Evolutionary conservation across 148 eudicot genomes (phyloP).

Genomic region (Agrostemma githago): DNA sequence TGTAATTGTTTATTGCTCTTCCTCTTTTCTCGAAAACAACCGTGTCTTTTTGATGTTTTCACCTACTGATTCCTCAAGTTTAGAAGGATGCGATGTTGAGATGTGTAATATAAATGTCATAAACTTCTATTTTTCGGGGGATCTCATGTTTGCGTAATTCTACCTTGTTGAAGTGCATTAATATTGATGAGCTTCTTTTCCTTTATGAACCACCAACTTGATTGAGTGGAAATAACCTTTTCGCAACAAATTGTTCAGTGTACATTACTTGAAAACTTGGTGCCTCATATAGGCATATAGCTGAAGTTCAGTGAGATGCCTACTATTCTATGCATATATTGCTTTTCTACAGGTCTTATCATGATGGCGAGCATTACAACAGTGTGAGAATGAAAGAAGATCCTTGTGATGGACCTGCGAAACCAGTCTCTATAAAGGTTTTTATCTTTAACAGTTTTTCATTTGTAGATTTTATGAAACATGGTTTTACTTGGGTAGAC

Average conservation of each 20-base stretch:
- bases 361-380: conserved; percentile 86
- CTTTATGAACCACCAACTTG: neutral
- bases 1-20: too few relatives aligned
- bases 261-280: neutral
- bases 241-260: neutral
- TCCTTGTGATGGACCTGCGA: conserved; percentile 72
- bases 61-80: neutral
- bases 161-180: neutral
- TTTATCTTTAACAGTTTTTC: neutral
- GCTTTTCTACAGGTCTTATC: conserved; percentile 60
- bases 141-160: neutral
- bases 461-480: neutral
- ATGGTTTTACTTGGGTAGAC: neutral
- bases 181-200: too few relatives aligned
- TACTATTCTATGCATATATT: neutral
- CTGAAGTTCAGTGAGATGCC: neutral
- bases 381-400: conserved; percentile 84
- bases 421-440: conserved; percentile 72
- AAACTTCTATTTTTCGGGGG: neutral
- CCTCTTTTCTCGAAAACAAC: neutral
- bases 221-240: neutral
- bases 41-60: neutral
- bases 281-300: neutral
- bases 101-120: too few relatives aligned
- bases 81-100: neutral